These are phyloP conservation scores for Candida sakaeoensis DNA, from an alignment of 805 yeast genomes.

Conservation along the genomic window DNA sequence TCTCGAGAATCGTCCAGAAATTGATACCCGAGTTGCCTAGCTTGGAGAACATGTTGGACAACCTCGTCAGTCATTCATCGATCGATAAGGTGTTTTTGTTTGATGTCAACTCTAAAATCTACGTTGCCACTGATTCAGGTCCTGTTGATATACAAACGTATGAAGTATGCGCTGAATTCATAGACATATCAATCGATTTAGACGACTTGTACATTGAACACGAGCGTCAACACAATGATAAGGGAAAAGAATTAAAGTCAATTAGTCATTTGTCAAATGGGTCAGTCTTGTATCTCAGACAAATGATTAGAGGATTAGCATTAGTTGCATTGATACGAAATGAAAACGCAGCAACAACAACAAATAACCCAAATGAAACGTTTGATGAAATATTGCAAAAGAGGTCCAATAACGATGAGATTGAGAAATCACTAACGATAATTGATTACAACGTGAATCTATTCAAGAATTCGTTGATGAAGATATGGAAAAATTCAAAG, in stretches of 20 bases:
- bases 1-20: conserved; percentile 88
- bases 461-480: conserved; percentile 71
- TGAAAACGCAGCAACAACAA: conserved; percentile 33
- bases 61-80: conserved; percentile 81
- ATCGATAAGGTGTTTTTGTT: conserved; percentile 92
- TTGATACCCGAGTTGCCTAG: conserved; percentile 84
- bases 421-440: conserved; percentile 50
- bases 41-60: conserved; percentile 83
- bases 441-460: conserved; percentile 87
- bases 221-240: conserved; percentile 10
- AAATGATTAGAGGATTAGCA: conserved; percentile 91
- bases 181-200: conserved; percentile 88
- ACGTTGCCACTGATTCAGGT: conserved; percentile 92
- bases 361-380: conserved; percentile 3
- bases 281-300: conserved; percentile 75
- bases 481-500: conserved; percentile 56
- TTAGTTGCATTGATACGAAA: conserved; percentile 80
- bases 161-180: conserved; percentile 95
- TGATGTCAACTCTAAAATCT: conserved; percentile 88
- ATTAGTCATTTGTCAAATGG: conserved; percentile 80
- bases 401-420: conserved; percentile 9
- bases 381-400: conserved; percentile 5
- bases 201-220: conserved; percentile 60
- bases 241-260: conserved; percentile 49
- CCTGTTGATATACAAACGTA: conserved; percentile 95